Conservation (phyloP, 352 stramenopile genomes). For the Phytophthora uliginosa region DNA sequence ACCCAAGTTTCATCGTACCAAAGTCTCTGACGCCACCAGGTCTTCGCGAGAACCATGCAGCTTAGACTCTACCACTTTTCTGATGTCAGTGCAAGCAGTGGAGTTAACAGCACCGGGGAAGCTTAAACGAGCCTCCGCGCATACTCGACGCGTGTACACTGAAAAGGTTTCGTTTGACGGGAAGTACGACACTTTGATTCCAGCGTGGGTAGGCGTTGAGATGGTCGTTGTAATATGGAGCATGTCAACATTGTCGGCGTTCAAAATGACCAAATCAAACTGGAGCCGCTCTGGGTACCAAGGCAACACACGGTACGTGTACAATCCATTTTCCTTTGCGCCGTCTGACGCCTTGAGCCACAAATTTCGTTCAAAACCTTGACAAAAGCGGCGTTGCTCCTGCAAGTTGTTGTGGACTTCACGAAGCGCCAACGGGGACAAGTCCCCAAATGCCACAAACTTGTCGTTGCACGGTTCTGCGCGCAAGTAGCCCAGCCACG, state of each 20-base stretch:
- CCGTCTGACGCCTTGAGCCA: constrained; percentile 32
- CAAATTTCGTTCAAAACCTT: constrained; percentile 36
- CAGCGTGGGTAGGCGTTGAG: not conserved
- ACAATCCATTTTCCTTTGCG: not conserved
- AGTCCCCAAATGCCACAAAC: constrained; percentile 53
- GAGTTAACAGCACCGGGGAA: not conserved
- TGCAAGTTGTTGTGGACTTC: constrained; percentile 52
- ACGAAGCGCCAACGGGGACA: constrained; percentile 42
- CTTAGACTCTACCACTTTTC: not conserved
- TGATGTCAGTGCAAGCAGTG: not conserved
- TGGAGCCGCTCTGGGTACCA: not conserved
- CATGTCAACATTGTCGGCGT: not conserved
- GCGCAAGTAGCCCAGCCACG: constrained; percentile 46
- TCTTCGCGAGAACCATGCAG: not conserved
- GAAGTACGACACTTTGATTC: constrained; percentile 9
- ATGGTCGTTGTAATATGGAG: constrained; percentile 1
- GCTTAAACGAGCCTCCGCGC: constrained; percentile 1
- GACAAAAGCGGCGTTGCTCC: constrained; percentile 30
- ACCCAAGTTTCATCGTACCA: not conserved
- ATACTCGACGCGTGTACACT: not conserved
- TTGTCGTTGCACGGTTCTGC: constrained; percentile 36
- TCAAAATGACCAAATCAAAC: not conserved
- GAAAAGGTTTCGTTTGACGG: not conserved
- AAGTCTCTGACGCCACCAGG: not conserved
- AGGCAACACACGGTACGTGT: not conserved